phyloP scores from a whole-genome alignment of 768 basidiomycete species.

The Calocera cornea region DNA sequence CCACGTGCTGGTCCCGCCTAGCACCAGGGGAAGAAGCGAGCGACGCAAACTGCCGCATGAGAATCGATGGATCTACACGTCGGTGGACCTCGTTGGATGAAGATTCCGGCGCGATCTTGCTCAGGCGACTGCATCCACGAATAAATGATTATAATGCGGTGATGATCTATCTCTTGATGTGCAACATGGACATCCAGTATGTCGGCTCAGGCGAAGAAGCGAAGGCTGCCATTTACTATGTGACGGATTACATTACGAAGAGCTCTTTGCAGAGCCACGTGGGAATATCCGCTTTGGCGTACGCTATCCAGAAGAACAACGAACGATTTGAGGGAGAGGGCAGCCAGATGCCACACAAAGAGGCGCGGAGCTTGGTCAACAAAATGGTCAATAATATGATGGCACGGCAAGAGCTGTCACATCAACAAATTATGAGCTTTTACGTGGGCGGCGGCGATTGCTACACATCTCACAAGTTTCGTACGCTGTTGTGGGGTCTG shows the following conservation, averaged over 20 bases:
- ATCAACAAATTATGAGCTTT: slow-evolving; percentile 23
- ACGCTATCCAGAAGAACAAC: not conserved
- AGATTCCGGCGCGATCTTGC: slow-evolving; percentile 12
- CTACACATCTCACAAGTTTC: slow-evolving; percentile 15
- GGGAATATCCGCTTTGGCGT: slow-evolving; percentile 5
- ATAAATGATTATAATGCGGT: slow-evolving; percentile 34
- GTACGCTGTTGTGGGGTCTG: slow-evolving; percentile 3
- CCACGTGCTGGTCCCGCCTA: not conserved
- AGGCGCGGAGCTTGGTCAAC: not conserved
- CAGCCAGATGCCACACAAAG: not conserved
- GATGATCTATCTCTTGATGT: slow-evolving; percentile 26
- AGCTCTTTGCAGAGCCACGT: slow-evolving; percentile 31
- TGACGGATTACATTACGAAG: slow-evolving; percentile 40
- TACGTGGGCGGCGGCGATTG: slow-evolving; percentile 17
- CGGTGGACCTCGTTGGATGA: slow-evolving; percentile 18
- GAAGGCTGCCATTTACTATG: slow-evolving; percentile 34
- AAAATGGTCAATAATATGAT: not conserved
- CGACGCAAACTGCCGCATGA: not conserved
- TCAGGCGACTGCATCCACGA: slow-evolving; percentile 27
- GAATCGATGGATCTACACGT: not conserved
- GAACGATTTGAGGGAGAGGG: not conserved
- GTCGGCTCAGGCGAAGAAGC: slow-evolving; percentile 30
- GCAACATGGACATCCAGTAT: slow-evolving; percentile 39
- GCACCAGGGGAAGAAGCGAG: not conserved
- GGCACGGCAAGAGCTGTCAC: slow-evolving; percentile 19